Percentiles rank a stretch among this genome's conserved stretches.
Conservation (phyloP, 768 basidiomycete species). For the Pulveroboletus sp. region DNA sequence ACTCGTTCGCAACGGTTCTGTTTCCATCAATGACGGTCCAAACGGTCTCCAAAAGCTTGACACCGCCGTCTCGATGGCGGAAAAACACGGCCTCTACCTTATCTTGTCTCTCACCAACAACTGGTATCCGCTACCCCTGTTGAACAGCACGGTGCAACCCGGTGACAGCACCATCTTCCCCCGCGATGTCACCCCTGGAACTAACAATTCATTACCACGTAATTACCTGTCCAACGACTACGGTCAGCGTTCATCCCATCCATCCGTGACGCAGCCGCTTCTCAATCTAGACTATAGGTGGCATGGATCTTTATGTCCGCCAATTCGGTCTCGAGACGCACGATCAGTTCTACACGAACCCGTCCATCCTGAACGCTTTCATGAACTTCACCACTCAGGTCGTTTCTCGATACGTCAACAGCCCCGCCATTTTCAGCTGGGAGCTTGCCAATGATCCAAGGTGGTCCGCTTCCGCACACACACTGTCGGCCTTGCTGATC, state of each 20-base stretch:
- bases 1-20: conserved; percentile 51
- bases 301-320: conserved; percentile 66
- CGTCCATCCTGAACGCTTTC: conserved; percentile 48
- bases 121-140: conserved; percentile 46
- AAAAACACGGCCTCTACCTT: conserved; percentile 51
- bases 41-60: conserved; percentile 66
- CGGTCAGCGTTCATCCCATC: conserved; percentile 34
- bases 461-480: conserved; percentile 27
- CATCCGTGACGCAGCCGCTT: background rate
- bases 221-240: conserved; percentile 63
- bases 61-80: conserved; percentile 51
- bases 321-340: conserved; percentile 41
- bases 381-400: conserved; percentile 56
- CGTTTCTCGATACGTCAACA: conserved; percentile 54
- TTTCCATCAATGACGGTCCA: conserved; percentile 54
- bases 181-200: conserved; percentile 28
- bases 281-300: conserved; percentile 40
- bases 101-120: conserved; percentile 61
- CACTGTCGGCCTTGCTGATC: background rate
- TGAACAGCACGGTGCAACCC: conserved; percentile 20
- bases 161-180: conserved; percentile 4
- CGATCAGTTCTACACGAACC: conserved; percentile 58
- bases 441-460: conserved; percentile 69
- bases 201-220: conserved; percentile 44
- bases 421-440: conserved; percentile 52